These are phyloP conservation scores for Setaria italica DNA, from an alignment of 202 grass and related monocot species.

Conservation along the genomic window DNA sequence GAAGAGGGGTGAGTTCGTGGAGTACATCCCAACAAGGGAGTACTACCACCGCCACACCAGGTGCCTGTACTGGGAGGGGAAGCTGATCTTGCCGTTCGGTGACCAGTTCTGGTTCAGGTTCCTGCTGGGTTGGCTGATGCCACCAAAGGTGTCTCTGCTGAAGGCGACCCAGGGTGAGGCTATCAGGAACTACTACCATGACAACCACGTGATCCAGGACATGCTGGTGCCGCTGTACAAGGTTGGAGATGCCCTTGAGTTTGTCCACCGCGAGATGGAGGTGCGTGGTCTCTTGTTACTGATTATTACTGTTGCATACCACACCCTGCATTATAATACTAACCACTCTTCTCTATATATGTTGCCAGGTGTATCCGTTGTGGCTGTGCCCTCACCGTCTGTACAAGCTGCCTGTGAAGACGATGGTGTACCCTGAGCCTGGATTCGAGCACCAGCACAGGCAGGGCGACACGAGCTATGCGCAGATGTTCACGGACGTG, in stretches of 20 bases:
- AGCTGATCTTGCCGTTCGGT: slow-evolving; percentile 87
- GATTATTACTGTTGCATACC: background rate
- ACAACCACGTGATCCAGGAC: slow-evolving; percentile 96
- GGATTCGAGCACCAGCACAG: slow-evolving; percentile 81
- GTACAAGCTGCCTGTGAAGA: slow-evolving; percentile 87
- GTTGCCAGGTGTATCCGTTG: slow-evolving; percentile 70
- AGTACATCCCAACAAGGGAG: slow-evolving; percentile 93
- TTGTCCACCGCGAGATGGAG: slow-evolving; percentile 89
- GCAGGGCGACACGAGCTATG: slow-evolving; percentile 83
- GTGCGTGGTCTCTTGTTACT: slow-evolving; percentile 36
- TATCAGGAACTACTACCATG: slow-evolving; percentile 96
- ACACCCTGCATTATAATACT: background rate
- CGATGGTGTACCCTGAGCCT: slow-evolving; percentile 81
- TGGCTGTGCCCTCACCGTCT: slow-evolving; percentile 92
- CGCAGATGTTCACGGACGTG: slow-evolving; percentile 87
- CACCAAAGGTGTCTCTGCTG: slow-evolving; percentile 93
- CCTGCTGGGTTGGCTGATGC: slow-evolving; percentile 88
- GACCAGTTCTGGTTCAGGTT: slow-evolving; percentile 99
- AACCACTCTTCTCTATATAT: background rate
- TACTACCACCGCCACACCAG: slow-evolving; percentile 97
- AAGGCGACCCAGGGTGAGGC: slow-evolving; percentile 96
- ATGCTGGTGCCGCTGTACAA: slow-evolving; percentile 90
- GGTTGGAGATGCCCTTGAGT: slow-evolving; percentile 86
- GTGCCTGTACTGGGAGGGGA: slow-evolving; percentile 92
- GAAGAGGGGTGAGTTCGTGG: slow-evolving; percentile 84